A percentile compares a stretch with the other conserved stretches of the same genome.
Evolutionary conservation across 768 basidiomycete genomes (phyloP).

Genomic region (Amanita pseudoporphyria): DNA sequence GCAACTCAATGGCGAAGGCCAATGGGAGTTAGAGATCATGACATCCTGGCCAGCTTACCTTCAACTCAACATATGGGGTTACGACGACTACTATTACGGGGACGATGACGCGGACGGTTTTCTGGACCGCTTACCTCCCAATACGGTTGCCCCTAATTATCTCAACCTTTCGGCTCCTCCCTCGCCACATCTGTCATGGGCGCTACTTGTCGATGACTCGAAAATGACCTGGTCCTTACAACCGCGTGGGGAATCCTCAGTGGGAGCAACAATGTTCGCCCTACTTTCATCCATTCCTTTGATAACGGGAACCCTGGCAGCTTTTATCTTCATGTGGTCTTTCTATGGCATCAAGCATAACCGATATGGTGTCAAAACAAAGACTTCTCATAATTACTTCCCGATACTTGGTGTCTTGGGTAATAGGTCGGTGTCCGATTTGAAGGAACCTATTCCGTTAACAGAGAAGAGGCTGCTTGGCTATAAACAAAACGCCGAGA

Average conservation of each 20-base stretch:
- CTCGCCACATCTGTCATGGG: constrained; percentile 81
- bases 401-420: constrained; percentile 68
- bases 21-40: constrained; percentile 87
- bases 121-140: constrained; percentile 86
- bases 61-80: constrained; percentile 86
- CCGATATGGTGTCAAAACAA: constrained; percentile 76
- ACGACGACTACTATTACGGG: constrained; percentile 89
- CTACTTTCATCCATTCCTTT: constrained; percentile 75
- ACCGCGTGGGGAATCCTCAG: constrained; percentile 72
- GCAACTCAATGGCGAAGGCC: constrained; percentile 49
- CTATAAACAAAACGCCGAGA: constrained; percentile 51
- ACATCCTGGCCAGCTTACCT: constrained; percentile 83
- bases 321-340: constrained; percentile 85
- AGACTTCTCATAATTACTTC: constrained; percentile 70
- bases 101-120: constrained; percentile 83
- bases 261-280: constrained; percentile 84
- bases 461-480: constrained; percentile 64
- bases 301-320: constrained; percentile 77
- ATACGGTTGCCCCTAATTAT: constrained; percentile 76
- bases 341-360: constrained; percentile 97
- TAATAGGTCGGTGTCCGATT: constrained; percentile 58
- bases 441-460: constrained; percentile 55
- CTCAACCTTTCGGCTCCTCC: constrained; percentile 91
- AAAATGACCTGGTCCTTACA: constrained; percentile 68
- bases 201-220: constrained; percentile 68